These are phyloP conservation scores for Serendipita sp. DNA, from an alignment of 768 basidiomycete species.

Conservation along the genomic window DNA sequence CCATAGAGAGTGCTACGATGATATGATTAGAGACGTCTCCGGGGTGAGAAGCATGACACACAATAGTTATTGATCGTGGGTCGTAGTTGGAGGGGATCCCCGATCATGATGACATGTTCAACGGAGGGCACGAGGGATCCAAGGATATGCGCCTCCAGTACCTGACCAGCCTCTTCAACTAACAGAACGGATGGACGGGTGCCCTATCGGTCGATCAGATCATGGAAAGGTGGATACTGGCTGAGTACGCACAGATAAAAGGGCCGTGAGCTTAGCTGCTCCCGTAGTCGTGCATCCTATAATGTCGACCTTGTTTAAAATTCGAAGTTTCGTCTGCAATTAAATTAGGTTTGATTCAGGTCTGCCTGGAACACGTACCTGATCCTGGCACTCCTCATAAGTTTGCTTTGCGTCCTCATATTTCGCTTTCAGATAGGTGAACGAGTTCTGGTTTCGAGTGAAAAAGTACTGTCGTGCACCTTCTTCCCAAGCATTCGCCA, in stretches of 20 bases:
- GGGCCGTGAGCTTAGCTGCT: conserved; percentile 46
- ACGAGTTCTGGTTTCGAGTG: conserved; percentile 25
- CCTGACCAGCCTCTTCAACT: conserved; percentile 73
- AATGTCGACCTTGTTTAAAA: conserved; percentile 41
- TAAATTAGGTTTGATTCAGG: background rate
- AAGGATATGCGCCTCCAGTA: conserved; percentile 62
- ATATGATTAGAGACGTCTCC: background rate
- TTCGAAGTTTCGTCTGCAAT: conserved; percentile 34
- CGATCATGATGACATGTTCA: conserved; percentile 65
- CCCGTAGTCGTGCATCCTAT: conserved; percentile 70
- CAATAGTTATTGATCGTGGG: conserved; percentile 50
- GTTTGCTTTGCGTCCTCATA: conserved; percentile 27
- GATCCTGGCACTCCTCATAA: conserved; percentile 31
- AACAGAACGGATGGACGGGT: conserved; percentile 45
- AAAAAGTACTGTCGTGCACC: conserved; percentile 24
- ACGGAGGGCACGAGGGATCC: conserved; percentile 45
- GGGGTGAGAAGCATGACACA: conserved; percentile 21
- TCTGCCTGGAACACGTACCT: conserved; percentile 27
- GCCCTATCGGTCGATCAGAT: conserved; percentile 24
- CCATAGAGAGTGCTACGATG: conserved; percentile 46
- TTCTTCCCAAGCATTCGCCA: conserved; percentile 34
- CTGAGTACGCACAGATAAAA: conserved; percentile 33
- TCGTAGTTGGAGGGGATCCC: conserved; percentile 62
- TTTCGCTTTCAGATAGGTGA: conserved; percentile 25
- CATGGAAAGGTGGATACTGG: background rate